These are phyloP conservation scores for Plasmopara viticola DNA, from an alignment of 352 stramenopile genomes.

Conservation along the genomic window DNA sequence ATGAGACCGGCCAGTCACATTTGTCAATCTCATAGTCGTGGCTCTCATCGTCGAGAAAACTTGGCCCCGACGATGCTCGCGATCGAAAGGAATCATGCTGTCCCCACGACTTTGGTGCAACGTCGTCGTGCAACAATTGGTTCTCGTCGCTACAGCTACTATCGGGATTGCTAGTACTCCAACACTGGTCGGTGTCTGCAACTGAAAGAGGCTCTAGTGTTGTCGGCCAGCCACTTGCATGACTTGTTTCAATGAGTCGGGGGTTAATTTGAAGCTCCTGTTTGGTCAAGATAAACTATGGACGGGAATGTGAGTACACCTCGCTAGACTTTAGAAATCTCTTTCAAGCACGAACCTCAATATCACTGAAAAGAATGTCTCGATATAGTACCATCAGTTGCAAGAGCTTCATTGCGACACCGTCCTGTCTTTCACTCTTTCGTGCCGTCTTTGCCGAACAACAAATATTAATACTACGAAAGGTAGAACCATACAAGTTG, in stretches of 20 bases:
- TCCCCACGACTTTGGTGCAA: slow-evolving; percentile 4
- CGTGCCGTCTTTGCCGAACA: slow-evolving; percentile 26
- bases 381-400: slow-evolving; percentile 55
- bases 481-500: not conserved
- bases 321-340: not conserved
- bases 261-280: slow-evolving; percentile 38
- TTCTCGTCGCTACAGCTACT: slow-evolving; percentile 20
- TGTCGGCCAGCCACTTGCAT: slow-evolving; percentile 12
- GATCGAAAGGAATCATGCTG: slow-evolving; percentile 11
- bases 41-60: slow-evolving; percentile 9
- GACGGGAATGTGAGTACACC: not conserved
- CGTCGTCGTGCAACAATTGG: slow-evolving; percentile 14
- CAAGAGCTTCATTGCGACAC: slow-evolving; percentile 41
- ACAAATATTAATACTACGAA: not conserved
- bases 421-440: slow-evolving; percentile 36
- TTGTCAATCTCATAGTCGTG: slow-evolving; percentile 10
- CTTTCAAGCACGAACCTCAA: slow-evolving; percentile 34
- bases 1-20: slow-evolving; percentile 21
- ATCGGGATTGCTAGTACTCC: slow-evolving; percentile 20
- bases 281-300: slow-evolving; percentile 42
- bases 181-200: slow-evolving; percentile 23
- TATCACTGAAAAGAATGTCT: slow-evolving; percentile 62
- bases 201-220: slow-evolving; percentile 10
- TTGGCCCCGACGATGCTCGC: slow-evolving; percentile 13
- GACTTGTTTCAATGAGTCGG: slow-evolving; percentile 11